Evolutionary conservation across 2,329 filamentous ascomycete species (phyloP).

Genomic region (Cercospora zeae-maydis): DNA sequence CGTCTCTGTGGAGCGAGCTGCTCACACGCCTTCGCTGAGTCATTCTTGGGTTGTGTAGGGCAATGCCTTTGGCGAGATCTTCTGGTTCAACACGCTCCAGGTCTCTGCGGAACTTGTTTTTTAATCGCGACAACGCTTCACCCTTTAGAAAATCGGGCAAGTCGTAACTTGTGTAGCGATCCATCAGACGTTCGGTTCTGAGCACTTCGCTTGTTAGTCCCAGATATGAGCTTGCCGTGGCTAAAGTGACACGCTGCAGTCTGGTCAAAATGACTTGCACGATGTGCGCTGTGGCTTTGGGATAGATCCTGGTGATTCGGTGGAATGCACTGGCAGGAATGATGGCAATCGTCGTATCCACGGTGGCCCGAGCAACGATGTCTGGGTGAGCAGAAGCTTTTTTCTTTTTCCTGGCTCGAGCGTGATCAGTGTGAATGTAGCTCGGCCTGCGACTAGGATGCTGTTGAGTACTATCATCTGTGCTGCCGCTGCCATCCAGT

Average conservation of each 20-base stretch:
- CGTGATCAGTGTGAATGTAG: constrained; percentile 22
- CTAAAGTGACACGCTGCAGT: constrained; percentile 88
- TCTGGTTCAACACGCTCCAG: constrained; percentile 76
- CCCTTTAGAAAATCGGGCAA: constrained; percentile 87
- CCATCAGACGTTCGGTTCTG: constrained; percentile 89
- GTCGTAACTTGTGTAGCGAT: constrained; percentile 86
- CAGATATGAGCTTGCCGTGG: constrained; percentile 91
- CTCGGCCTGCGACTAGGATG: constrained; percentile 29
- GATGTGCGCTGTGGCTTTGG: constrained; percentile 93
- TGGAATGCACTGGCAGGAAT: constrained; percentile 96
- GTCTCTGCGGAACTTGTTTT: constrained; percentile 81
- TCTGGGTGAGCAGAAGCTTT: constrained; percentile 86
- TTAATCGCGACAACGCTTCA: constrained; percentile 74
- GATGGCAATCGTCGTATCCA: constrained; percentile 96
- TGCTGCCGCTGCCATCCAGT: constrained; percentile 27
- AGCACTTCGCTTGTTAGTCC: constrained; percentile 88
- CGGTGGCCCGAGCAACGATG: constrained; percentile 90
- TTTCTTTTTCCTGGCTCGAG: constrained; percentile 28
- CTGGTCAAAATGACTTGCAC: constrained; percentile 95
- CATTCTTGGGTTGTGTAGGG: constrained; percentile 75
- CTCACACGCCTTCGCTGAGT: constrained; percentile 64
- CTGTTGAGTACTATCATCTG: constrained; percentile 27
- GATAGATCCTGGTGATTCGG: constrained; percentile 86
- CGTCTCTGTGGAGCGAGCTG: constrained; percentile 73
- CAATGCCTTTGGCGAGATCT: constrained; percentile 87